phyloP scores from a whole-genome alignment of 441 rosid species.

The Euphorbia corollata region DNA sequence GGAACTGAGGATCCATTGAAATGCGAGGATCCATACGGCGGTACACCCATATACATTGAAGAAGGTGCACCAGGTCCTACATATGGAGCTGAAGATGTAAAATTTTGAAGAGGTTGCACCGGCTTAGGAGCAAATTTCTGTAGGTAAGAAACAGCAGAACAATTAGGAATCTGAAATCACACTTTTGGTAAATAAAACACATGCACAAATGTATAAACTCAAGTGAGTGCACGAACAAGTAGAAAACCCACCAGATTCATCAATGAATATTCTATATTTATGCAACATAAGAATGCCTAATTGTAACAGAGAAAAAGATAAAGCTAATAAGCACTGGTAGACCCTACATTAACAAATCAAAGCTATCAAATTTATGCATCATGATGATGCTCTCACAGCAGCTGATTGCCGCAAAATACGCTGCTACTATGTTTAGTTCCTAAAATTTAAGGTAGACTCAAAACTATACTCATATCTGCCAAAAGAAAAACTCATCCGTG shows the following conservation, averaged over 20 bases:
- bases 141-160: neutral
- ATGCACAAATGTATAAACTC: neutral
- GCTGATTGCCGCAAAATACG: neutral
- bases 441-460: neutral
- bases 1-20: conserved; percentile 78
- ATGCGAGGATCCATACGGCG: conserved; percentile 77
- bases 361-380: neutral
- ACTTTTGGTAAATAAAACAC: neutral
- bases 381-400: neutral
- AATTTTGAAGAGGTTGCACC: conserved; percentile 53
- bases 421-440: neutral
- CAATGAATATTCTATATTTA: neutral
- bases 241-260: neutral
- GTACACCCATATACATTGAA: conserved; percentile 76
- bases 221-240: neutral
- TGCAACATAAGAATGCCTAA: neutral
- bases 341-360: conserved; percentile 2
- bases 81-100: conserved; percentile 67
- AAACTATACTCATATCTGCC: neutral
- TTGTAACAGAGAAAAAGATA: neutral
- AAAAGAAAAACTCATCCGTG: neutral
- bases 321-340: neutral
- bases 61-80: conserved; percentile 73
- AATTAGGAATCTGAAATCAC: neutral
- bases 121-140: conserved; percentile 88